A percentile compares a stretch with the other conserved stretches of the same genome.
Evolutionary conservation across 306 rosid genomes (phyloP).

Genomic region (Sophora flavescens): DNA sequence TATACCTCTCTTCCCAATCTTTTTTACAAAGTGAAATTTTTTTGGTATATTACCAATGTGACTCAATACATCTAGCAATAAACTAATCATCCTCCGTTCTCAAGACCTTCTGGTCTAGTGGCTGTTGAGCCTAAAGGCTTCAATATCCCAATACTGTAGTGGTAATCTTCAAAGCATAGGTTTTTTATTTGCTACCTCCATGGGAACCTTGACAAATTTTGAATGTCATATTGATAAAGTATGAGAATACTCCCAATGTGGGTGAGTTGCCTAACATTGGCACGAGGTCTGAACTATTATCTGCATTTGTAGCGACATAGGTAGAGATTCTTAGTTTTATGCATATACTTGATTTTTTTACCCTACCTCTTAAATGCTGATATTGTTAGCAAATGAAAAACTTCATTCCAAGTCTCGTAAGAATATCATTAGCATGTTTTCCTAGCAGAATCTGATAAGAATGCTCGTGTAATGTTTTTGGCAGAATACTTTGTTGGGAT

Average conservation of each 20-base stretch:
- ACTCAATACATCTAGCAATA: conserved; percentile 35
- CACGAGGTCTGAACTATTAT: conserved; percentile 20
- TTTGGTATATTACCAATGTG: conserved; percentile 21
- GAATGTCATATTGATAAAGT: conserved; percentile 12
- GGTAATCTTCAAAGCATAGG: conserved; percentile 38
- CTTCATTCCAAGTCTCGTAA: conserved; percentile 1
- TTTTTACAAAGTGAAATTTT: conserved; percentile 28
- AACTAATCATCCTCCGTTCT: conserved; percentile 7
- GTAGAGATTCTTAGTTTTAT: conserved; percentile 27
- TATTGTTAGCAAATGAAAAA: neutral
- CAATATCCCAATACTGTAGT: conserved; percentile 35
- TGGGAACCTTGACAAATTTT: conserved; percentile 17
- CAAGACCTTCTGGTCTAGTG: conserved; percentile 16
- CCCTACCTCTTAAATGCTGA: conserved; percentile 2
- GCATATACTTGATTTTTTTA: conserved; percentile 6
- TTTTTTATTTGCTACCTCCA: conserved; percentile 34
- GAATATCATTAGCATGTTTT: neutral
- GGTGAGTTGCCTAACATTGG: conserved; percentile 2
- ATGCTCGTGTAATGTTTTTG: neutral
- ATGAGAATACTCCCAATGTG: neutral
- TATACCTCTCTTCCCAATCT: conserved; percentile 32
- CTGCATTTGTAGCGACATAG: neutral
- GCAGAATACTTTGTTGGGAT: neutral
- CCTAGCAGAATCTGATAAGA: neutral
- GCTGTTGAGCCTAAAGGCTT: conserved; percentile 28